These are phyloP conservation scores for Alternaria sp. DNA, from an alignment of 2,329 filamentous ascomycete genomes.

Conservation along the genomic window DNA sequence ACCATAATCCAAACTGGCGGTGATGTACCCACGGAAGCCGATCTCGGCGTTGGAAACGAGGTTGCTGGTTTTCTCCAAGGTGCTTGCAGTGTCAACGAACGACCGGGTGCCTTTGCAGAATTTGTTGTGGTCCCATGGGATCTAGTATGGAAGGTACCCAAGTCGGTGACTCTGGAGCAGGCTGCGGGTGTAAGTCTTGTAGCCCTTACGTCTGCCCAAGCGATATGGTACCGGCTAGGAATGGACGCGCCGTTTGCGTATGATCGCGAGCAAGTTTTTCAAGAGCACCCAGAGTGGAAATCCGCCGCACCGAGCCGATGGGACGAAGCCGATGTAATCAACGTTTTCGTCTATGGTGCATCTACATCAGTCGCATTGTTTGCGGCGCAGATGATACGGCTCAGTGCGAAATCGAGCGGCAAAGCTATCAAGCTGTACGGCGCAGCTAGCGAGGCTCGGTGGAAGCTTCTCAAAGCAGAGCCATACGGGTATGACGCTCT, in stretches of 20 bases:
- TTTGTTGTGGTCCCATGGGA: conserved; percentile 49
- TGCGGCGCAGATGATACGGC: conserved; percentile 43
- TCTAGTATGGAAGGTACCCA: conserved; percentile 52
- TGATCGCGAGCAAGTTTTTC: conserved; percentile 13
- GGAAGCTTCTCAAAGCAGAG: conserved; percentile 35
- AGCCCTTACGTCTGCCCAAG: conserved; percentile 57
- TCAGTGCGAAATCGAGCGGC: conserved; percentile 11
- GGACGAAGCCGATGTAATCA: conserved; percentile 5
- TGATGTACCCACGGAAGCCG: conserved; percentile 17
- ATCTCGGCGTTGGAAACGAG: conserved; percentile 36
- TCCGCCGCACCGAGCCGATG: neutral
- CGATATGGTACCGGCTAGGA: conserved; percentile 51
- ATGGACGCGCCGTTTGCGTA: conserved; percentile 49
- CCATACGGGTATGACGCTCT: conserved; percentile 39
- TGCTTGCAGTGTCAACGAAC: conserved; percentile 54
- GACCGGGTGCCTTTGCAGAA: conserved; percentile 59
- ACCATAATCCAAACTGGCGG: conserved; percentile 24
- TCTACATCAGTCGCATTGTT: conserved; percentile 48
- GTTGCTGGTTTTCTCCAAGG: conserved; percentile 58
- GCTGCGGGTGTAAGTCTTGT: conserved; percentile 55
- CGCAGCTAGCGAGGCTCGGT: conserved; percentile 16
- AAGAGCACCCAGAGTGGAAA: conserved; percentile 24
- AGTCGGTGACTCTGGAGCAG: conserved; percentile 44
- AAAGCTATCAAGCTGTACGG: neutral
- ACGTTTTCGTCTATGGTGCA: conserved; percentile 46